A percentile compares a stretch with the other conserved stretches of the same genome.
phyloP scores from a whole-genome alignment of 495 filamentous ascomycete species.

The Aspergillus nidulans region DNA sequence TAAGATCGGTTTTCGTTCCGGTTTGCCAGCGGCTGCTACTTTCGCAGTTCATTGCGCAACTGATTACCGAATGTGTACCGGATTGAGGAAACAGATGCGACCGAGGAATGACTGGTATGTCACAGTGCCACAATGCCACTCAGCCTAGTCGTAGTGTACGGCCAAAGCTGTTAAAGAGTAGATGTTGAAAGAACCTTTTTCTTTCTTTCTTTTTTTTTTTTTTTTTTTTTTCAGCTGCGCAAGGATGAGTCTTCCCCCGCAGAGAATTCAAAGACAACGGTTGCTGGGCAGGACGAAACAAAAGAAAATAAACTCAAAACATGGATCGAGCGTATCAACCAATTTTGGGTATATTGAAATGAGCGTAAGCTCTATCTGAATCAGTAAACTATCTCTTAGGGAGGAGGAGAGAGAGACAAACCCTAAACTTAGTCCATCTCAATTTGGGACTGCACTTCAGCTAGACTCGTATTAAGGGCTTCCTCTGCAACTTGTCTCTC shows the following conservation, averaged over 20 bases:
- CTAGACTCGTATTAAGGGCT: conserved; percentile 6
- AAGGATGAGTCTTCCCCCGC: not conserved
- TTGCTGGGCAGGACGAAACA: not conserved
- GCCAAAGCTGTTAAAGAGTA: too few species aligned
- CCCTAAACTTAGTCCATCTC: conserved; percentile 12
- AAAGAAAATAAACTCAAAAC: not conserved
- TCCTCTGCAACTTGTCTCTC: conserved; percentile 12
- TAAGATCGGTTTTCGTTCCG: not conserved
- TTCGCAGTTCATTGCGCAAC: not conserved
- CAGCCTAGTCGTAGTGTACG: too few species aligned
- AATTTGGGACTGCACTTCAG: conserved; percentile 12
- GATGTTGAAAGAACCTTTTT: not conserved
- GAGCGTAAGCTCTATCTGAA: not conserved
- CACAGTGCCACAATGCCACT: too few species aligned
- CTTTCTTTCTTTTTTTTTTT: not conserved
- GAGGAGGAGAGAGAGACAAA: not conserved
- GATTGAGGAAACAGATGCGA: too few species aligned
- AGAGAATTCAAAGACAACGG: not conserved
- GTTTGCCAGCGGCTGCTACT: not conserved
- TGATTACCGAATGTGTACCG: too few species aligned
- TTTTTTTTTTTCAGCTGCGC: not conserved
- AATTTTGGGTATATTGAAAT: not conserved
- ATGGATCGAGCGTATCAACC: not conserved
- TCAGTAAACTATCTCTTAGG: not conserved
- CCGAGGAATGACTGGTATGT: too few species aligned